Percentiles rank a stretch among this genome's conserved stretches.
Evolutionary conservation across 73 alveolate genomes (phyloP).

Genomic region (Symbiodinium natans): DNA sequence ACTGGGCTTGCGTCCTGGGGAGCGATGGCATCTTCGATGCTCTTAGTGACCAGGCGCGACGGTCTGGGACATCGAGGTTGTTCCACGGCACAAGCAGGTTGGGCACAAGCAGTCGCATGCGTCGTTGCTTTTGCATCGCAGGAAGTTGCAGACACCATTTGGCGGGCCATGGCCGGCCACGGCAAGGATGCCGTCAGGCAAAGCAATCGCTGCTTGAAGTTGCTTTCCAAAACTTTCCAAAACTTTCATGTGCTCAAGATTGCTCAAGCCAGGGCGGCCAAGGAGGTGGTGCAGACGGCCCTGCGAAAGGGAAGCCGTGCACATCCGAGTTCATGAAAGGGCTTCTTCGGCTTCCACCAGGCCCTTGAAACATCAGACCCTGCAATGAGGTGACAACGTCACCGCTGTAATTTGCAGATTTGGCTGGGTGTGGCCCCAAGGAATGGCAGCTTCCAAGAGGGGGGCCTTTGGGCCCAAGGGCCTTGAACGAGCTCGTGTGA

Average conservation of each 20-base stretch:
- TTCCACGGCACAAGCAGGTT: not conserved
- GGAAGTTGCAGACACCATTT: constrained; percentile 84
- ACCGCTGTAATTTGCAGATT: constrained; percentile 67
- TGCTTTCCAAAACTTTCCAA: no score
- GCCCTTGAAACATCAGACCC: not conserved
- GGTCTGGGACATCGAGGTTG: not conserved
- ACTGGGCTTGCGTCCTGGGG: constrained; percentile 77
- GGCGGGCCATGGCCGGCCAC: constrained; percentile 74
- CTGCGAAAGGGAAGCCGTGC: constrained; percentile 83
- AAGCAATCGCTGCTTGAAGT: not conserved
- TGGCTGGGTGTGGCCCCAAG: constrained; percentile 43
- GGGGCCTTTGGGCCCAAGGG: no score
- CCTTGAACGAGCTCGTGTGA: no score
- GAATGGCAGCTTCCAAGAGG: not conserved
- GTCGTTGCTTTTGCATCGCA: not conserved
- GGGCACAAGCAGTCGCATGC: not conserved
- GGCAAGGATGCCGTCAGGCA: constrained; percentile 77
- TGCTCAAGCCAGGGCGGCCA: constrained; percentile 92
- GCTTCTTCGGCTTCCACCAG: not conserved
- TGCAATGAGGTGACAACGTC: constrained; percentile 41
- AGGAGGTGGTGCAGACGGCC: constrained; percentile 71
- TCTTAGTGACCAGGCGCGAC: constrained; percentile 60
- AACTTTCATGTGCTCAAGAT: no score
- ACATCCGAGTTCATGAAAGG: not conserved
- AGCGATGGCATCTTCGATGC: constrained; percentile 86